Percentiles rank a stretch among this genome's conserved stretches.
phyloP scores from a whole-genome alignment of 345 rosid species.

The Heritiera fomes region DNA sequence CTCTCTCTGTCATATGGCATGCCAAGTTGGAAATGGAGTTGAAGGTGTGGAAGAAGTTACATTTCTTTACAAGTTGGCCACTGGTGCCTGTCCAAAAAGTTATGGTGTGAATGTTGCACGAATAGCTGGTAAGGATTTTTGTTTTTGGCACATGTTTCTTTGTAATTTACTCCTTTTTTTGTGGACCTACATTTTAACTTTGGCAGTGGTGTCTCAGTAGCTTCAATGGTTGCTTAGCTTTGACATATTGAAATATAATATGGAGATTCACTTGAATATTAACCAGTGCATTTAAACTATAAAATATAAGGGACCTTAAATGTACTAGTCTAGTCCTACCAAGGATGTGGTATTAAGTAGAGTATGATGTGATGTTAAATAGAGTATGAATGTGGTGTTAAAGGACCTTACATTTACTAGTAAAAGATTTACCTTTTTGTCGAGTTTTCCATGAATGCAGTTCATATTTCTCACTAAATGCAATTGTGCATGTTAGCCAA shows the following conservation, averaged over 20 bases:
- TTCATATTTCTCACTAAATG: not conserved
- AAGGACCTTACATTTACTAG: not conserved
- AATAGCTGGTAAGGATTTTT: constrained; percentile 64
- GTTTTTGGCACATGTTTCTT: not conserved
- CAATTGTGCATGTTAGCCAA: not conserved
- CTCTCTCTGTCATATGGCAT: constrained; percentile 87
- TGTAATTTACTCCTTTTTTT: not conserved
- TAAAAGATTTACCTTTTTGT: not conserved
- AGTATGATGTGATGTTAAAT: no score
- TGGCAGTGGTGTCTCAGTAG: not conserved
- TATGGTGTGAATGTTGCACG: constrained; percentile 97
- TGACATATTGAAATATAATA: not conserved
- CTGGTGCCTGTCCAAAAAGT: constrained; percentile 96
- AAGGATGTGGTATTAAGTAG: not conserved
- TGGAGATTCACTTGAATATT: not conserved
- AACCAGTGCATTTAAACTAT: not conserved
- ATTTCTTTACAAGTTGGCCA: constrained; percentile 77
- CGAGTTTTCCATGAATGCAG: not conserved
- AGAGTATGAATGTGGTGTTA: not conserved
- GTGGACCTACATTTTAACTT: not conserved
- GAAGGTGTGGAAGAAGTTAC: constrained; percentile 82
- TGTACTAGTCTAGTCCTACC: not conserved
- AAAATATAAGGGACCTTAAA: not conserved
- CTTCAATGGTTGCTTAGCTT: constrained; percentile 11
- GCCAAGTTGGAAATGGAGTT: constrained; percentile 73